These are phyloP conservation scores for Zalerion maritima DNA, from an alignment of 495 filamentous ascomycete genomes.

Conservation along the genomic window DNA sequence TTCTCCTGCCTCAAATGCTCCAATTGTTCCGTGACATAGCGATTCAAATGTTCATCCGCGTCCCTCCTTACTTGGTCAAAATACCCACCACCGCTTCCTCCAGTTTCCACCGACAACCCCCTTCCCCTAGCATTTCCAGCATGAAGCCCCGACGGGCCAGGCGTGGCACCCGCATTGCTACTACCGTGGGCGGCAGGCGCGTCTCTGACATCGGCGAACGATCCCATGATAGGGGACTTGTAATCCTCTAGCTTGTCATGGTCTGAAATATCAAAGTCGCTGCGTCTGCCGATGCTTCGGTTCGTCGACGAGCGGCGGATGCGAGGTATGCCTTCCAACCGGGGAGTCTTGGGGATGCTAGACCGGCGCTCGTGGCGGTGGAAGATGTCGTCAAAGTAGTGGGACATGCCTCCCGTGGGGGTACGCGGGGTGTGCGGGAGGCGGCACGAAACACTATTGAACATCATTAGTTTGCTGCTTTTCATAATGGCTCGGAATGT, in stretches of 20 bases:
- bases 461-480: constrained; percentile 6
- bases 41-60: constrained; percentile 49
- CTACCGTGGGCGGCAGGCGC: constrained; percentile 9
- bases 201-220: constrained; percentile 12
- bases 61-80: constrained; percentile 30
- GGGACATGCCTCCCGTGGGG: constrained; percentile 62
- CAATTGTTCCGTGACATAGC: constrained; percentile 59
- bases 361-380: constrained; percentile 28
- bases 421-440: constrained; percentile 86
- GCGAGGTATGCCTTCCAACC: constrained; percentile 28
- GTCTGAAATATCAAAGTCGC: constrained; percentile 49
- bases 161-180: constrained; percentile 11
- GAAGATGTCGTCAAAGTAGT: constrained; percentile 94
- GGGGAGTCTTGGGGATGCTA: constrained; percentile 21
- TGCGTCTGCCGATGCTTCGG: constrained; percentile 75
- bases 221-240: constrained; percentile 20
- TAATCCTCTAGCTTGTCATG: constrained; percentile 28
- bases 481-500: constrained; percentile 1
- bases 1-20: constrained; percentile 37
- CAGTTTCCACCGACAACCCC: constrained; percentile 13
- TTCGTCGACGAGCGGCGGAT: constrained; percentile 71
- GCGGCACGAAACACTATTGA: constrained; percentile 64
- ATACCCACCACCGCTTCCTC: constrained; percentile 22
- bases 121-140: constrained; percentile 11
- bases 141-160: constrained; percentile 19